Percentiles rank a stretch among this genome's conserved stretches.
Evolutionary conservation across 2,329 filamentous ascomycete genomes (phyloP).

Genomic region (Talaromyces sp.): DNA sequence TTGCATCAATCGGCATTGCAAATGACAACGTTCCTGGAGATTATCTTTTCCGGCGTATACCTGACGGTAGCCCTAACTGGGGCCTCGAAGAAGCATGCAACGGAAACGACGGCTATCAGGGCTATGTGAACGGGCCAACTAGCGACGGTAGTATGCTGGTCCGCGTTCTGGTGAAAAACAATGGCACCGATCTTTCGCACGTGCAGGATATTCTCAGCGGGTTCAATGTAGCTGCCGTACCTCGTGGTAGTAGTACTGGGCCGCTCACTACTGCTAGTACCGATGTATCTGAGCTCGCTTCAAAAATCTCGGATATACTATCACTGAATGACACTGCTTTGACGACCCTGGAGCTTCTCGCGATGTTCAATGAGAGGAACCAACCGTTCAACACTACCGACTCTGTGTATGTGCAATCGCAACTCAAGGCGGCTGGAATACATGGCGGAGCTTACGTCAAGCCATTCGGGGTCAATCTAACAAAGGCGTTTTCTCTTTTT

Average conservation of each 20-base stretch:
- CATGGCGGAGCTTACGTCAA: background rate
- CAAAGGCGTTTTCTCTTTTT: background rate
- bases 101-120: constrained; percentile 13
- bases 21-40: constrained; percentile 15
- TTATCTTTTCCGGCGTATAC: constrained; percentile 16
- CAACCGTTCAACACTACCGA: background rate
- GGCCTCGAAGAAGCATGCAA: background rate
- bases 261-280: background rate
- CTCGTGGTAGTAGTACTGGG: background rate
- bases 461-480: background rate
- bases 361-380: background rate
- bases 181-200: background rate
- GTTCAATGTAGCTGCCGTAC: background rate
- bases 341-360: background rate
- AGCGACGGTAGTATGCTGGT: constrained; percentile 16
- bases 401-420: background rate
- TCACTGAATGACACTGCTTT: too few relatives aligned
- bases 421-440: background rate
- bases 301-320: background rate
- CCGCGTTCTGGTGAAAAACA: constrained; percentile 16
- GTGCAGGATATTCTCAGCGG: background rate
- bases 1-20: constrained; percentile 22
- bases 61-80: constrained; percentile 1
- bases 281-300: background rate
- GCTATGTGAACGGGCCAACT: constrained; percentile 16